phyloP scores from a whole-genome alignment of 805 yeast genomes.

The Jamesozyma jinghongensis region DNA sequence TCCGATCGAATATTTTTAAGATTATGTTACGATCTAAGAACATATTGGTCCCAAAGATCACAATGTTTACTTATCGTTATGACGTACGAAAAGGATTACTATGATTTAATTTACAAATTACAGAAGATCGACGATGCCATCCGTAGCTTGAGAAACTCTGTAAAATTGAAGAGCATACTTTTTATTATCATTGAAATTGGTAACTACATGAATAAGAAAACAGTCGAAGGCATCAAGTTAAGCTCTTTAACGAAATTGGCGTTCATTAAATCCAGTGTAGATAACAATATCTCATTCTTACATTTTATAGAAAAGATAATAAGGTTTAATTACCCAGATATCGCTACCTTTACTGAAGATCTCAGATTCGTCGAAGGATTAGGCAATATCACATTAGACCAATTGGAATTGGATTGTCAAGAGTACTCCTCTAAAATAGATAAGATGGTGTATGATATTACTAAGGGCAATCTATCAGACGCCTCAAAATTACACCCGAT shows the following conservation, averaged over 20 bases:
- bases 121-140: conserved; percentile 52
- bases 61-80: conserved; percentile 47
- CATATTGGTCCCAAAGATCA: conserved; percentile 67
- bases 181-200: conserved; percentile 65
- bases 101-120: conserved; percentile 49
- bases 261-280: conserved; percentile 57
- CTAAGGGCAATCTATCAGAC: conserved; percentile 58
- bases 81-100: conserved; percentile 56
- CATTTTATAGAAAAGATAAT: conserved; percentile 66
- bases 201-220: conserved; percentile 72
- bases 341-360: conserved; percentile 53
- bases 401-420: conserved; percentile 47
- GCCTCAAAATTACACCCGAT: conserved; percentile 53
- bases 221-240: conserved; percentile 62
- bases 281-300: conserved; percentile 59
- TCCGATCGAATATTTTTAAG: conserved; percentile 64
- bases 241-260: conserved; percentile 60
- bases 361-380: conserved; percentile 43
- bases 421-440: conserved; percentile 44
- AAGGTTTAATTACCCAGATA: conserved; percentile 57
- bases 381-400: conserved; percentile 55
- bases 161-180: conserved; percentile 47
- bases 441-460: conserved; percentile 45
- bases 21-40: conserved; percentile 55
- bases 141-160: conserved; percentile 42